Conservation (phyloP, 106 monocot genomes). For the Chionographis japonica region DNA sequence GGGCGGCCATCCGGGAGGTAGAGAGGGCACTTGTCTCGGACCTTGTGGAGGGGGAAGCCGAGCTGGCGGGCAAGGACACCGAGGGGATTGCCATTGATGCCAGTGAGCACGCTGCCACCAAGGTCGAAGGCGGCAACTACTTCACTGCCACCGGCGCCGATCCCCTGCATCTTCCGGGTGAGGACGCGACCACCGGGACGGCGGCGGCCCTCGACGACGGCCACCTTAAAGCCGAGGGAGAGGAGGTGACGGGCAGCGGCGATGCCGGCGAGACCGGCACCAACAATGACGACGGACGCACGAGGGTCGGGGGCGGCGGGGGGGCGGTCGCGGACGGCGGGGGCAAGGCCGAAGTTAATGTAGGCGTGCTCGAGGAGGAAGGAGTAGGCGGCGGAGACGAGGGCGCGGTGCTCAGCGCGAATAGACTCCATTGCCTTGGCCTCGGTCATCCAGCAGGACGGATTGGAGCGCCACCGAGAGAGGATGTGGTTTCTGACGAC, state of each 20-base stretch:
- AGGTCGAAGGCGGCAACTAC: slow-evolving; percentile 70
- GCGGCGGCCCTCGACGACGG: slow-evolving; percentile 66
- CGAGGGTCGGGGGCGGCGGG: slow-evolving; percentile 3
- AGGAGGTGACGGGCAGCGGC: slow-evolving; percentile 76
- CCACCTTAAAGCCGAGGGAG: slow-evolving; percentile 66
- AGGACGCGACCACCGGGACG: slow-evolving; percentile 89
- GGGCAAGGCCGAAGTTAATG: slow-evolving; percentile 79
- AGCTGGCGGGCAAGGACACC: slow-evolving; percentile 83
- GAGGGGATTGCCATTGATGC: slow-evolving; percentile 91
- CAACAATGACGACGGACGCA: slow-evolving; percentile 52
- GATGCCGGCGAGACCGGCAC: slow-evolving; percentile 83
- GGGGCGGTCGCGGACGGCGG: slow-evolving; percentile 23
- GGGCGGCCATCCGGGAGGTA: slow-evolving; percentile 75
- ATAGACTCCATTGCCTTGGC: slow-evolving; percentile 67
- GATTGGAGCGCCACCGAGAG: slow-evolving; percentile 72
- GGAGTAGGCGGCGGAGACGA: slow-evolving; percentile 48
- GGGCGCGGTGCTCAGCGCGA: slow-evolving; percentile 60
- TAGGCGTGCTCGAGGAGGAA: slow-evolving; percentile 70
- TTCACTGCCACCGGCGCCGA: slow-evolving; percentile 12
- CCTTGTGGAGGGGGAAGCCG: slow-evolving; percentile 90
- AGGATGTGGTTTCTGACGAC: slow-evolving; percentile 90
- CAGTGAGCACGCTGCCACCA: slow-evolving; percentile 92
- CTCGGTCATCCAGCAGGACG: slow-evolving; percentile 44
- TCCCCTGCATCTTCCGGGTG: slow-evolving; percentile 51
- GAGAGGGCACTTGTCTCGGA: slow-evolving; percentile 86